phyloP scores from a whole-genome alignment of 208 protist species.

The Trypanosoma avium region DNA sequence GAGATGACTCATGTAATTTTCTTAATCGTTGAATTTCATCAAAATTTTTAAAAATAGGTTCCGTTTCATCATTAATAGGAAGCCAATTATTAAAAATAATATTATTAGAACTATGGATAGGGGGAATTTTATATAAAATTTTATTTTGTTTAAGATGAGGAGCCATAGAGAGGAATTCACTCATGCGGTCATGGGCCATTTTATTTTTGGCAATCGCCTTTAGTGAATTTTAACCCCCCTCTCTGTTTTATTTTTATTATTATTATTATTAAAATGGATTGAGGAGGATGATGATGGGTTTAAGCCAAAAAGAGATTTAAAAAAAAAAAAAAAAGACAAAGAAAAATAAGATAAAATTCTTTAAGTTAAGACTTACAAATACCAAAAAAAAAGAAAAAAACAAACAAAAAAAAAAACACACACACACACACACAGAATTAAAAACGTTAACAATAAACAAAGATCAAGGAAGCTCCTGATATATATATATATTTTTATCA shows the following conservation, averaged over 20 bases:
- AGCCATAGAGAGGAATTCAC: conserved; percentile 9
- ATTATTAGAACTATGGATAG: too few species aligned
- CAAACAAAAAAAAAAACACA: not conserved
- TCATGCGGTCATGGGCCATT: conserved; percentile 23
- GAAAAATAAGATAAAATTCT: not conserved
- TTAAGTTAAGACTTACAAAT: too few species aligned
- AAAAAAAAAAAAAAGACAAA: conserved; percentile 8
- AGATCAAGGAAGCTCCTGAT: too few species aligned
- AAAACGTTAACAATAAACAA: too few species aligned
- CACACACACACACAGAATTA: not conserved
- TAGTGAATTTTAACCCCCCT: not conserved
- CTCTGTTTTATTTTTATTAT: conserved; percentile 6
- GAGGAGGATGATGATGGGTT: conserved; percentile 18
- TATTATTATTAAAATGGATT: conserved; percentile 1
- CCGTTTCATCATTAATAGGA: conserved; percentile 13
- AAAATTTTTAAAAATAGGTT: conserved; percentile 4
- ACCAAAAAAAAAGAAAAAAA: conserved; percentile 6
- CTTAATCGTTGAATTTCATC: not conserved
- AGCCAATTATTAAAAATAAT: not conserved
- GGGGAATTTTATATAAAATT: not conserved
- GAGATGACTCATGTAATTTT: not conserved
- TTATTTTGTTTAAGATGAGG: not conserved
- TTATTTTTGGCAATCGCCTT: not conserved
- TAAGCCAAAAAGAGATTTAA: conserved; percentile 2
- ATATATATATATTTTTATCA: too few species aligned